Base-by-base conservation (phyloP, 2,329 filamentous ascomycete species). In the Cercospora citrullina region DNA sequence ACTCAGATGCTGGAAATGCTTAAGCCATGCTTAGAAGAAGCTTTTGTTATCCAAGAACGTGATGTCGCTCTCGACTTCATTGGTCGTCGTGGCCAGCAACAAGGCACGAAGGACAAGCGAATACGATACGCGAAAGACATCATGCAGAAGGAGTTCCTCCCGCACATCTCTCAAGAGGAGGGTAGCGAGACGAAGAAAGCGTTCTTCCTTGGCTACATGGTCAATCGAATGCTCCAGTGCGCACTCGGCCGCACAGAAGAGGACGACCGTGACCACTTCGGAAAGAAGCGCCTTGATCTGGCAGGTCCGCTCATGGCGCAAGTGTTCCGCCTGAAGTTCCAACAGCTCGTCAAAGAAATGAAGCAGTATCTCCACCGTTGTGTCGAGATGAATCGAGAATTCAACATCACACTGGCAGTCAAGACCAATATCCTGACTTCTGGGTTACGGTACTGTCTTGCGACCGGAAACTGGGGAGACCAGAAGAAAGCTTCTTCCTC, bases 201-300 rank as follows among this genome's bases (percentile, higher is more conserved):
- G 2, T 99, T 97, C 82, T 99, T 98, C 86, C 84, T 99, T 60
- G 95, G 96, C 23, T 99, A 99, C 81, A 99, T 99, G 94, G 92
- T 98, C 58, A 94, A 99, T 81, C 91, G 95, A 78, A 87, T 99
- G 74, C 85, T 98, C 26, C 94, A 97, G 80, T 97, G 94, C 78
- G 92, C 94, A 64, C 86, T 99, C 59, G 96, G 95, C 62, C 90
- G 95, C 69, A 91, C 93, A 70, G 95, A 98, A 78, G 93, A 93
- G 28, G 95, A 99, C 77, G 95, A 99, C 77, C 92, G 95, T 84
- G 95, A 99, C 84, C 96, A 99, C 80, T 97, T 99, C 77, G 95
- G 95, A 76, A 98, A 98, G 87, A 99, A 99, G 86, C 91, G 95
- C 73, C 86, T 99, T 66, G 95, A 99, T 83, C 86, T 99, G 75